Evolutionary conservation across 1,284 basidiomycete species (phyloP).

Genomic region (Cystobasidiaceae sp.): DNA sequence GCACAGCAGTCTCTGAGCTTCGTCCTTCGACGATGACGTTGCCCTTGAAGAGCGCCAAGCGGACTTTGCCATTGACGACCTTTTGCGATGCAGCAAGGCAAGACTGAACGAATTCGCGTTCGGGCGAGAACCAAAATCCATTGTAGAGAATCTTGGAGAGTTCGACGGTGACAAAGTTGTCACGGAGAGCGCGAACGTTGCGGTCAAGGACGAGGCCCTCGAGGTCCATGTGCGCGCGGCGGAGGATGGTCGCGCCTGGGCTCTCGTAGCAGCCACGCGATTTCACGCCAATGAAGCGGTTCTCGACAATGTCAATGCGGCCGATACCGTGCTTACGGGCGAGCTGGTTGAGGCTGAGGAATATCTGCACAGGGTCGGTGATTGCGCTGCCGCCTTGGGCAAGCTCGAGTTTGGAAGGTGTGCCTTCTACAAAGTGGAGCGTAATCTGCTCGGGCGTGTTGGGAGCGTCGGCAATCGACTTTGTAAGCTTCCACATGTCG

Average conservation of each 20-base stretch:
- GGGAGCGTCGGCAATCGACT: constrained; percentile 76
- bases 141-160: constrained; percentile 93
- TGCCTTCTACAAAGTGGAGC: constrained; percentile 78
- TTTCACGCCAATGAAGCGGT: constrained; percentile 98
- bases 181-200: constrained; percentile 88
- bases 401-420: constrained; percentile 73
- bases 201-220: constrained; percentile 96
- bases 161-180: constrained; percentile 89
- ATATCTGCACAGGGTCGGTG: constrained; percentile 93
- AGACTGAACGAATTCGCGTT: constrained; percentile 88
- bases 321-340: constrained; percentile 93
- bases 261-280: constrained; percentile 98
- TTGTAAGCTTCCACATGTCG: constrained; percentile 99
- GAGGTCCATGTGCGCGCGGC: constrained; percentile 90
- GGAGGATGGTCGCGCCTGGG: constrained; percentile 91
- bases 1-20: constrained; percentile 68
- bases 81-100: constrained; percentile 87
- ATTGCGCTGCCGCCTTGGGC: constrained; percentile 45
- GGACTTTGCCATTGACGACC: constrained; percentile 90
- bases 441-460: constrained; percentile 70
- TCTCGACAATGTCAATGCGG: constrained; percentile 97
- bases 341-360: constrained; percentile 84
- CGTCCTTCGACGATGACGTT: constrained; percentile 92
- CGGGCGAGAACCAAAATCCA: constrained; percentile 82
- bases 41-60: constrained; percentile 90